Base-by-base conservation (phyloP, 352 stramenopile genomes). In the Pythium diclinum region DNA sequence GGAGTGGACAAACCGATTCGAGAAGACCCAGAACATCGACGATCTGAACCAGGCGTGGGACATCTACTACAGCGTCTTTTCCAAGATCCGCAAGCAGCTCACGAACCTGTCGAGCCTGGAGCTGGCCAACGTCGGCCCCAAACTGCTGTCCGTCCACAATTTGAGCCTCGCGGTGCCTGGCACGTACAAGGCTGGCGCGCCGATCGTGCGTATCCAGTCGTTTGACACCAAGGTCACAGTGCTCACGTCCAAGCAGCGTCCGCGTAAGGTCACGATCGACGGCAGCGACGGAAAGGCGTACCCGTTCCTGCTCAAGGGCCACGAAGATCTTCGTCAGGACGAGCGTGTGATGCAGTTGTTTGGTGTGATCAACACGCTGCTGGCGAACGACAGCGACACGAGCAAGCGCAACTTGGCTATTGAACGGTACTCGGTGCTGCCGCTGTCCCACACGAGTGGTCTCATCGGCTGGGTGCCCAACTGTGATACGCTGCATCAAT, bases 301-400 rank as follows among this genome's bases (percentile, higher is more conserved):
- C 78, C 87, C 98, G 30, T 99, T 99, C 78, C 71, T 99, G 54
- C 88, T 99, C 13, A 99, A 99, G 82, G 98, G 98, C 5, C 97
- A 99, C 74, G 98, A 99, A 78, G 98, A 99, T 87, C 78, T 99
- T 52, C 81, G 98, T 16, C 98, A 99, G 80, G 98, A 99, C 74
- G 98, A 99, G 79, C 88, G 98, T 61, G 98, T 99, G 14, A 99
- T 99, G 98, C 98, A 99, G 81, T 83, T 99, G 14, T 99, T 99
- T 73, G 98, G 97, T 13, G 88, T 99, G 28, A 98, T 99, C 52
- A 99, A 99, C 88, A 98, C 96, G 16, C 84, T 99, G 58, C 78
- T 99, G 36, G 91, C 95, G 40, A 98, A 98, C 71, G 97, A 99
- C 74, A 88, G 92, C 55, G 85, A 98, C 73, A 99, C 97, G 16